Evolutionary conservation across 2,329 filamentous ascomycete genomes (phyloP).

Genomic region (Exserohilum rostratum): DNA sequence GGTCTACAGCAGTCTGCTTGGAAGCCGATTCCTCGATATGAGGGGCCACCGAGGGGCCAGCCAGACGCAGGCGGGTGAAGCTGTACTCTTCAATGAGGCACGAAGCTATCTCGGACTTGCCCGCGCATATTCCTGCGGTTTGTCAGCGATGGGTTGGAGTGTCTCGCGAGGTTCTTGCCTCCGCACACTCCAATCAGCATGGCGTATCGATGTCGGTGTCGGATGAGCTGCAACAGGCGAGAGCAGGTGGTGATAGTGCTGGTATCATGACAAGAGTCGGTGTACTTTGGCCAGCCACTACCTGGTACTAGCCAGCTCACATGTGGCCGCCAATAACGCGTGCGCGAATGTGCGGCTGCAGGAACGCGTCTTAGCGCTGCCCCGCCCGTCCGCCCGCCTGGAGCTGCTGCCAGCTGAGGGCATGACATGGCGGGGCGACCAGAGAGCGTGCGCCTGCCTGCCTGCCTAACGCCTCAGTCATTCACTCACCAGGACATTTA

Average conservation of each 20-base stretch:
- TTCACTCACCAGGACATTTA: slow-evolving; percentile 20
- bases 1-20: slow-evolving; percentile 20
- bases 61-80: slow-evolving; percentile 75
- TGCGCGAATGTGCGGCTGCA: slow-evolving; percentile 27
- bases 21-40: slow-evolving; percentile 1
- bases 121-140: slow-evolving; percentile 80
- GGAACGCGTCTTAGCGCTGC: slow-evolving; percentile 31
- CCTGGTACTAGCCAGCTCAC: neutral
- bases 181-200: slow-evolving; percentile 79
- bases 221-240: too few relatives aligned
- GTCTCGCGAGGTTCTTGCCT: slow-evolving; percentile 30
- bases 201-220: neutral
- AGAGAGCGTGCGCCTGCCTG: neutral
- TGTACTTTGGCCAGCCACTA: neutral
- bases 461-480: slow-evolving; percentile 1
- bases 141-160: slow-evolving; percentile 18
- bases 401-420: neutral
- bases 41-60: slow-evolving; percentile 45
- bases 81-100: slow-evolving; percentile 85
- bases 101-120: slow-evolving; percentile 86
- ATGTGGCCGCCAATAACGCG: neutral
- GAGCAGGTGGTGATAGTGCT: neutral
- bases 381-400: slow-evolving; percentile 10
- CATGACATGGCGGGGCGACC: slow-evolving; percentile 21
- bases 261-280: neutral